Percentiles rank a stretch among this genome's conserved stretches.
These are phyloP conservation scores for Chondrus crispus DNA, from an alignment of 23 red algal species.

Conservation along the genomic window DNA sequence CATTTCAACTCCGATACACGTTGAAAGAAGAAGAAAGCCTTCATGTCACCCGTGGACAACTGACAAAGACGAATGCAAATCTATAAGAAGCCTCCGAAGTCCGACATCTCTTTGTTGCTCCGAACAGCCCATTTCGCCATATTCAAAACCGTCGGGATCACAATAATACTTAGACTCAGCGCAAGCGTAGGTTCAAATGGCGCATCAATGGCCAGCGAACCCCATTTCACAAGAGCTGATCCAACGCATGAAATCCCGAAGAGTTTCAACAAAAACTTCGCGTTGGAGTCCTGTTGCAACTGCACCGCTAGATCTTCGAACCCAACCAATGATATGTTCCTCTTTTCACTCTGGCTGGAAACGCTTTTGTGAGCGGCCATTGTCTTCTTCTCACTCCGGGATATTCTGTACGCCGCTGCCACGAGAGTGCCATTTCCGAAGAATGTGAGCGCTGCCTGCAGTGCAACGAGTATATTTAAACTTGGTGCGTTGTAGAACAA, in stretches of 20 bases:
- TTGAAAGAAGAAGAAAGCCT: too few species aligned
- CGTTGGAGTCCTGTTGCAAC: constrained; percentile 4
- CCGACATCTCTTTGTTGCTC: not conserved
- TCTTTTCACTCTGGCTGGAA: not conserved
- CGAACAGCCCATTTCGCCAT: constrained; percentile 65
- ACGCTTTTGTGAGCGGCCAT: too few species aligned
- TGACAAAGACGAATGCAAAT: too few species aligned
- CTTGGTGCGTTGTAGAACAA: constrained; percentile 71
- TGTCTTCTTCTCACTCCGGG: not conserved
- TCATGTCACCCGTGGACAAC: too few species aligned
- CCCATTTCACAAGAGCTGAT: constrained; percentile 73
- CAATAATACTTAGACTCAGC: constrained; percentile 34
- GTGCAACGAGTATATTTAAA: constrained; percentile 39
- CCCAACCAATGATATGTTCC: not conserved
- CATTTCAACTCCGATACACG: too few species aligned
- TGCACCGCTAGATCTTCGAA: constrained; percentile 14
- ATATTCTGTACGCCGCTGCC: constrained; percentile 44
- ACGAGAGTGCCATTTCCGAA: constrained; percentile 68
- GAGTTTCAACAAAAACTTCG: constrained; percentile 30
- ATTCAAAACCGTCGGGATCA: constrained; percentile 66
- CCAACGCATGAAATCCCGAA: constrained; percentile 24
- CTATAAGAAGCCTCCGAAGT: not conserved
- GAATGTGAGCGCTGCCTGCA: constrained; percentile 66
- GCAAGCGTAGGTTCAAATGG: constrained; percentile 40
- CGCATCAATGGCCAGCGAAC: constrained; percentile 31